These are phyloP conservation scores for Aspergillus tubingensis DNA, from an alignment of 2,329 filamentous ascomycete species.

Conservation along the genomic window DNA sequence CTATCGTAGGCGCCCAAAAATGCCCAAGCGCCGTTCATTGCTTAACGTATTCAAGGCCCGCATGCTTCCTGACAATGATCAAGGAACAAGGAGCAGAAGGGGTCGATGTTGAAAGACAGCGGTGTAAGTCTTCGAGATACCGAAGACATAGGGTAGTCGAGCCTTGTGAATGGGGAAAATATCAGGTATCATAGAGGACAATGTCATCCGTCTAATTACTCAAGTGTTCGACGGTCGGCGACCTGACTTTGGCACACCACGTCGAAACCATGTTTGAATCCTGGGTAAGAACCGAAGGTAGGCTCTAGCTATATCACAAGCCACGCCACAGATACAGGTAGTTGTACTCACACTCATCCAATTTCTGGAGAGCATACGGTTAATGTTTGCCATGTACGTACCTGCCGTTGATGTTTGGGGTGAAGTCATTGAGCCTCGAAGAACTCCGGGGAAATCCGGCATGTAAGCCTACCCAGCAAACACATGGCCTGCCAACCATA, in stretches of 20 bases:
- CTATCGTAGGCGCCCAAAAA: background rate
- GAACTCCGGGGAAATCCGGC: background rate
- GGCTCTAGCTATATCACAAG: conserved; percentile 14
- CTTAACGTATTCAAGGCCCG: background rate
- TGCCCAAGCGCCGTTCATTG: background rate
- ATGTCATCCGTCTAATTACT: background rate
- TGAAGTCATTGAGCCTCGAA: background rate
- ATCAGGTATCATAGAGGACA: background rate
- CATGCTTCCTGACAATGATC: background rate
- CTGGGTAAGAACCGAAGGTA: background rate
- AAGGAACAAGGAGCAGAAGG: background rate
- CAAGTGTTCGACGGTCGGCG: background rate
- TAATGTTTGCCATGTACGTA: background rate
- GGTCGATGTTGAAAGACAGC: background rate
- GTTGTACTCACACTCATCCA: background rate
- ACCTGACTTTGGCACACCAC: background rate
- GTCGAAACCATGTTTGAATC: background rate
- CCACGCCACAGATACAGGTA: background rate
- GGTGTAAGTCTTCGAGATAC: background rate
- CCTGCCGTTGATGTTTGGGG: background rate
- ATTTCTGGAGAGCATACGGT: background rate
- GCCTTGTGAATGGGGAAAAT: background rate
- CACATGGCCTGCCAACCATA: background rate
- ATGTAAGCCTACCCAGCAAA: background rate
- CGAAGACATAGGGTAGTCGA: background rate